These are phyloP conservation scores for Hypoxylon subgilvum DNA, from an alignment of 495 filamentous ascomycete species.

Conservation along the genomic window DNA sequence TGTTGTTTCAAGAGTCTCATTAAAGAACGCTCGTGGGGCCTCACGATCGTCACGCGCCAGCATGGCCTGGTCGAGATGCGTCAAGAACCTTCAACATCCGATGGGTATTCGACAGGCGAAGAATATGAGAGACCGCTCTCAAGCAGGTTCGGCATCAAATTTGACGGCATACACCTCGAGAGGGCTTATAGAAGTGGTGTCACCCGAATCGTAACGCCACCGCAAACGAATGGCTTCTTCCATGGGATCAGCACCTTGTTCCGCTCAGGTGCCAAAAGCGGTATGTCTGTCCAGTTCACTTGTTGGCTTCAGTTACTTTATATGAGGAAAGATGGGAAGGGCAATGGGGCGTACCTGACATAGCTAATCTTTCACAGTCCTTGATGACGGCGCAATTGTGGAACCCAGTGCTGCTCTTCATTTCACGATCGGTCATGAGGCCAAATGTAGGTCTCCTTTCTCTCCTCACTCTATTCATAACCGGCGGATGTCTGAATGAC, in stretches of 20 bases:
- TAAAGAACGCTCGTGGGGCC: constrained; percentile 28
- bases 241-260: constrained; percentile 57
- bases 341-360: neutral
- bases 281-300: neutral
- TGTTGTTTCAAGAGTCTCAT: constrained; percentile 2
- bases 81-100: constrained; percentile 47
- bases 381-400: constrained; percentile 47
- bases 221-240: constrained; percentile 46
- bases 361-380: constrained; percentile 11
- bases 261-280: constrained; percentile 49
- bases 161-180: constrained; percentile 52
- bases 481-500: neutral
- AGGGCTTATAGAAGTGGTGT: constrained; percentile 57
- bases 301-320: neutral
- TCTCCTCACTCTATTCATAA: neutral
- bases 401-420: constrained; percentile 54
- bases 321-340: neutral
- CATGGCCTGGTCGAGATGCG: constrained; percentile 56
- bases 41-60: constrained; percentile 51
- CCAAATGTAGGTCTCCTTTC: constrained; percentile 26
- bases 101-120: constrained; percentile 42
- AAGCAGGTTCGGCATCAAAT: constrained; percentile 54
- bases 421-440: constrained; percentile 47
- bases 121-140: constrained; percentile 42
- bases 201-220: constrained; percentile 56